Base-by-base conservation (phyloP, 768 basidiomycete species). In the Daedaleopsis sinensis region DNA sequence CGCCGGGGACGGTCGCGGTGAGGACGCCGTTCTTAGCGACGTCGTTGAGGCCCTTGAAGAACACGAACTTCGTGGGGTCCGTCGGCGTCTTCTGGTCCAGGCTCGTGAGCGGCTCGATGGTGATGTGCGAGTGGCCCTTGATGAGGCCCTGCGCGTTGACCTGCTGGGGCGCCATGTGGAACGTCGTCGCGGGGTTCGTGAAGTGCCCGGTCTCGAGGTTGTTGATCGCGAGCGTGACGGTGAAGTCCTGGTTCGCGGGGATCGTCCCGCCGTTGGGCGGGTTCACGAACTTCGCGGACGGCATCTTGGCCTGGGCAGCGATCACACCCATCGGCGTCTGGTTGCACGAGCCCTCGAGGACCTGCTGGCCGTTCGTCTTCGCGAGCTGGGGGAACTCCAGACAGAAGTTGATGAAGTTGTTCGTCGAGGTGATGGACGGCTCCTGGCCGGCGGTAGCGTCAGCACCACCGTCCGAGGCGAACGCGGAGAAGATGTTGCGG, bases 331-430 rank as follows among this genome's bases (percentile, higher is more conserved):
- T 84, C 0, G 84, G 83, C 18, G 83, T 78, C 37, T 83, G 81
- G 73, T 89, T 87, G 70, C 87, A 87, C 19, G 84, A 85, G 11
- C 84, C 83, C 7, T 72, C 73, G 60, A 67, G 72, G 63, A 73
- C 59, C 64, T 73, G 72, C 66, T 73, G 54, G 32, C 83, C 83
- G 71, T 83, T 80, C 24, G 84, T 84, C 58, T 80, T 69, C 16
- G 79, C 72, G 53, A 74, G 64, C 55, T 73, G 63, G 35, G 72
- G 67, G 12, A 68, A 59, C 19, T 70, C 71, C 12, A 67, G 59
- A 67, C 83, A 84, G 70, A 80, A 83, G 79, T 86, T 86, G 79
- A 84, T 83, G 74, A 84, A 90, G 80, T 90, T 89, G 79, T 88
- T 87, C 47, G 66, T 68, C 46, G 83, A 84, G 5, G 84, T 85